Evolutionary conservation across 2,329 filamentous ascomycete genomes (phyloP).

Genomic region (Botryotinia convoluta): DNA sequence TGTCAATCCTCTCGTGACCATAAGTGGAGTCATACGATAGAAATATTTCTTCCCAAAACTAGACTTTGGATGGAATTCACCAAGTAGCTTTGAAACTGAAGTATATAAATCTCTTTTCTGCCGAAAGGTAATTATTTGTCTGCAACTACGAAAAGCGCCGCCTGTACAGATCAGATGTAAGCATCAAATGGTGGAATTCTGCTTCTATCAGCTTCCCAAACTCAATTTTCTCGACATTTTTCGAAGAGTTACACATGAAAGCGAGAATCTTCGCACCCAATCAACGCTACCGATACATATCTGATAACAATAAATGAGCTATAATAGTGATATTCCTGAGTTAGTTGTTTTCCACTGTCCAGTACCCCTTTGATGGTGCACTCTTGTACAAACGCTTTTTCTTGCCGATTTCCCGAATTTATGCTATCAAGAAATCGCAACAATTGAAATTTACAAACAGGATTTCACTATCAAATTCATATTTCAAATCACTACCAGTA

Average conservation of each 20-base stretch:
- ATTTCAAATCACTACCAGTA: accelerated
- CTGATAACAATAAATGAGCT: neutral
- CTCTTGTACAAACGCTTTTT: accelerated
- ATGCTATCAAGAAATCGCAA: neutral
- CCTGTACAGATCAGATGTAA: neutral
- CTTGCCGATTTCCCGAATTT: neutral
- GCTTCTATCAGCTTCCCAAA: neutral
- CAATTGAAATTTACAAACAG: neutral
- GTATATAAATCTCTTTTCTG: neutral
- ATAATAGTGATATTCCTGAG: accelerated
- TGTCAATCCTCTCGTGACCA: too few species aligned
- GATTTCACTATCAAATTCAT: accelerated
- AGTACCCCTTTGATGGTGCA: accelerated
- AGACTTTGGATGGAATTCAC: accelerated
- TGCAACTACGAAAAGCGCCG: neutral
- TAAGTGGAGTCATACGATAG: neutral
- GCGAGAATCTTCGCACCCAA: neutral
- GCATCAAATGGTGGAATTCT: neutral
- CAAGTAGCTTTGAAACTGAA: too few species aligned
- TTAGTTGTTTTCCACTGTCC: neutral
- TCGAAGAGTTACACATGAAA: neutral
- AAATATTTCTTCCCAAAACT: neutral
- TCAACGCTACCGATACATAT: neutral
- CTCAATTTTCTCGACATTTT: neutral
- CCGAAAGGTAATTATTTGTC: accelerated